Evolutionary conservation across 75 land plant species (phyloP).

Genomic region (Gnetum montanum): DNA sequence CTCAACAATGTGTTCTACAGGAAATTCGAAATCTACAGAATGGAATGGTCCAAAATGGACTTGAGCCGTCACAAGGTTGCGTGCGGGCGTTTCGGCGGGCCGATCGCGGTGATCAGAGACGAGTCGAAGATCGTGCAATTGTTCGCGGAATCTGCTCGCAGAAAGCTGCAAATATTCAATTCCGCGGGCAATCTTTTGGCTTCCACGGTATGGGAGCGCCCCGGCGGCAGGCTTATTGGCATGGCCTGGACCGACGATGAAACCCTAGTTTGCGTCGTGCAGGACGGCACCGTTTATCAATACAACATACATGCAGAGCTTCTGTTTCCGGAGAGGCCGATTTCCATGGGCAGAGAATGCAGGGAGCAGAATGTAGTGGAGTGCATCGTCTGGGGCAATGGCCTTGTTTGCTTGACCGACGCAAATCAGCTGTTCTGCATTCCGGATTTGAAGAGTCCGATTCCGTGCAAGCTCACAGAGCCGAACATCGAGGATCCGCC

Average conservation of each 20-base stretch:
- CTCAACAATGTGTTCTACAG: constrained; percentile 80
- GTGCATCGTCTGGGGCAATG: constrained; percentile 85
- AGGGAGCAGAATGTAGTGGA: constrained; percentile 76
- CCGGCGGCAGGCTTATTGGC: constrained; percentile 85
- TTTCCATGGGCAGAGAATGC: constrained; percentile 74
- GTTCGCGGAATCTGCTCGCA: constrained; percentile 83
- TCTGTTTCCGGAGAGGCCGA: constrained; percentile 22
- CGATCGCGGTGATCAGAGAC: constrained; percentile 91
- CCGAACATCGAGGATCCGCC: constrained; percentile 64
- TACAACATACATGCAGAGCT: constrained; percentile 74
- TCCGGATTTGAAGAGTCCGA: constrained; percentile 60
- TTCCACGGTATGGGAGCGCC: constrained; percentile 75
- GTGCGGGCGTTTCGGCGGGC: constrained; percentile 91
- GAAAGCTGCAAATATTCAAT: constrained; percentile 76
- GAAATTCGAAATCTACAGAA: constrained; percentile 66
- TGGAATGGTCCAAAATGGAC: constrained; percentile 85
- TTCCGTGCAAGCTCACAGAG: constrained; percentile 53
- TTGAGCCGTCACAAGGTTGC: constrained; percentile 85
- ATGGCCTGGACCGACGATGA: constrained; percentile 92
- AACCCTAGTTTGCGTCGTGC: constrained; percentile 65
- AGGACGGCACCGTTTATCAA: constrained; percentile 78
- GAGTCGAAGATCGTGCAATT: constrained; percentile 98
- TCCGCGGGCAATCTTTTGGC: constrained; percentile 68
- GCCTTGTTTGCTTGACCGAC: constrained; percentile 80
- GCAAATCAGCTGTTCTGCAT: constrained; percentile 46